Base-by-base conservation (phyloP, 2,329 filamentous ascomycete genomes). In the Diaporthe citri region DNA sequence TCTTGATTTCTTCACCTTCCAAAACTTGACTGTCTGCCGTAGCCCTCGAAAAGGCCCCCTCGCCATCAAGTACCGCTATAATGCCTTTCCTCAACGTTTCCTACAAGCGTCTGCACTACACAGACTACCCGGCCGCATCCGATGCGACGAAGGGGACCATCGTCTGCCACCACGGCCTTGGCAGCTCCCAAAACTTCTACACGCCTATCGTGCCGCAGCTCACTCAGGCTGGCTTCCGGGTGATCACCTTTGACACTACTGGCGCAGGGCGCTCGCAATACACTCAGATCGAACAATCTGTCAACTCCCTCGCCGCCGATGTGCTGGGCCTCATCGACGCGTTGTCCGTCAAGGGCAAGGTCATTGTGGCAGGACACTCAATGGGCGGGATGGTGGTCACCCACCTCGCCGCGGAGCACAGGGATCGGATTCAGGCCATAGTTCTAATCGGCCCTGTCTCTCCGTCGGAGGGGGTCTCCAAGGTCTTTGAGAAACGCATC, bases 311-410 rank as follows among this genome's bases (percentile, higher is more conserved):
- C 46, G 87, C 88, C 6, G 82, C 85, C 15, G 91, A 93, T 82
- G 86, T 88, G 1, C 80, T 89, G 25, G 85, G 82, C 0, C 82
- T 93, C 15, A 81, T 93, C 74, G 86, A 90, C 73, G 82, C 84
- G 7, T 80, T 93, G 7, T 79, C 83, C 0, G 84, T 93, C 28
- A 31, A 28, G n/a, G 77, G 85, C 8, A 87, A 89, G 73, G 87
- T 88, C 2, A 82, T 93, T 3, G 86, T 90, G 2, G 89, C 92
- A 1, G 93, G 93, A 0, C 92, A 94, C 79, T 93, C 91, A 0
- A 93, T 94, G 92, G 92, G 92, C 36, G 91, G 91, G 0, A 89
- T 93, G 7, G 87, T 93, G 1, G 92, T 89, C 1, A 88, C 88
- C 28, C 85, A 90, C 60, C 82, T 93, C 7, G 91, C 91, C 0